Base-by-base conservation (phyloP, 441 rosid genomes). In the Adansonia gregorii region DNA sequence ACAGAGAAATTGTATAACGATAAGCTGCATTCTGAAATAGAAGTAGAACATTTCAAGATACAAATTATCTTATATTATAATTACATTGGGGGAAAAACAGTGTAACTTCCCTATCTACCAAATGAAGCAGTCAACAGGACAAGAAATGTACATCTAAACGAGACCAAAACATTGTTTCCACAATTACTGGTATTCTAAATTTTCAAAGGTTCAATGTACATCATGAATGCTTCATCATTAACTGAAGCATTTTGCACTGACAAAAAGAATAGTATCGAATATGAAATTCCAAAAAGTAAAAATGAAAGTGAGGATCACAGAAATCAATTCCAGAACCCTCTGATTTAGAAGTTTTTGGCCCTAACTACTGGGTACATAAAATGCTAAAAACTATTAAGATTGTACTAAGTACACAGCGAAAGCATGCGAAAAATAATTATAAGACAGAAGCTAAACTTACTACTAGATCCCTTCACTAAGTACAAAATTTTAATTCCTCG, bases 1-100 rank as follows among this genome's bases (percentile, higher is more conserved):
- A 88, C 83, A 87, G 63, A 86, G 55, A 85, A 85, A 85, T 75
- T 67, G 54, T 81, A 81, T 59, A 84, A 83, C 78, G 79, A 78
- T 81, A 74, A 86, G 87, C 86, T 78, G 85, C 87, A 82, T 70
- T 78, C 31, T 52, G 68, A 78, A 69, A 70, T 31, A 76, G 75
- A 84, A 74, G 74, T 45, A 74, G 22, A 76, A 76, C 64, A 79
- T 49, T 86, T 82, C 78, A 81, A 88, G 76, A 74, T 71, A 20
- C 61, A 68, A 66, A 35, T 83, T 61, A 19, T 64, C 51, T 75
- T 67, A 9, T 72, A 69, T 24, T 12, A 72, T 10, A 15, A 20
- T 41, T 46, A 80, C 9, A 65, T 31, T 31, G 35, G 35, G 35
- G 35, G 69, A 66, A 24, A 27, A 54, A 20, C 31, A 35, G 14